Percentiles rank a stretch among this genome's conserved stretches.
Conservation (phyloP, 257 asterid genomes). For the Lycium ferocissimum region DNA sequence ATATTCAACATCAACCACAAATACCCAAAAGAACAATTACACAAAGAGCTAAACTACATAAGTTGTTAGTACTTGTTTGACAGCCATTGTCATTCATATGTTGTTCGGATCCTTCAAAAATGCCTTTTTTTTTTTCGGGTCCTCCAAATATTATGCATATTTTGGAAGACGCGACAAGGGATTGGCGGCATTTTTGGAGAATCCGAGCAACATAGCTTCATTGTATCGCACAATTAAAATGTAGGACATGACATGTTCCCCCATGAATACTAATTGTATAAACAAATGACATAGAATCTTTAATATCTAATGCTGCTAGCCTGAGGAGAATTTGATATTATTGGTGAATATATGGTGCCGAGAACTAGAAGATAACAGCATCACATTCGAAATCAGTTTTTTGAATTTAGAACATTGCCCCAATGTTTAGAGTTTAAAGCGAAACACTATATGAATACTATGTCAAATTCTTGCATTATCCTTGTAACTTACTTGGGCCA, state of each 20-base stretch:
- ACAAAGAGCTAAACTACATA: neutral
- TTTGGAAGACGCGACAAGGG: neutral
- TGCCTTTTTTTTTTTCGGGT: neutral
- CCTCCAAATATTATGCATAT: neutral
- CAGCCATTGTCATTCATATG: neutral
- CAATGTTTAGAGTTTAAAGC: neutral
- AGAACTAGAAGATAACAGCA: no score
- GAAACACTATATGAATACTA: neutral
- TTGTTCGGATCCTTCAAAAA: neutral
- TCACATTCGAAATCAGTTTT: neutral
- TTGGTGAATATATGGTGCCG: no score
- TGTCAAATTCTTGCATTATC: neutral
- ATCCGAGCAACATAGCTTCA: no score
- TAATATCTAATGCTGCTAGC: no score
- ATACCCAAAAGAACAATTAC: no score
- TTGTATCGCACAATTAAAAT: no score
- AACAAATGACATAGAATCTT: no score
- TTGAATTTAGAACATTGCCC: neutral
- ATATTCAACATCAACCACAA: no score
- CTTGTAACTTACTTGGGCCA: conserved; percentile 61
- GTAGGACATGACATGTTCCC: no score
- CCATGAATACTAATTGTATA: no score
- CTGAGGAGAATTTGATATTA: no score
- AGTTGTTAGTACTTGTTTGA: neutral
- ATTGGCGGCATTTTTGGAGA: no score